phyloP scores from a whole-genome alignment of 805 yeast genomes.

The Candida glaebosa region DNA sequence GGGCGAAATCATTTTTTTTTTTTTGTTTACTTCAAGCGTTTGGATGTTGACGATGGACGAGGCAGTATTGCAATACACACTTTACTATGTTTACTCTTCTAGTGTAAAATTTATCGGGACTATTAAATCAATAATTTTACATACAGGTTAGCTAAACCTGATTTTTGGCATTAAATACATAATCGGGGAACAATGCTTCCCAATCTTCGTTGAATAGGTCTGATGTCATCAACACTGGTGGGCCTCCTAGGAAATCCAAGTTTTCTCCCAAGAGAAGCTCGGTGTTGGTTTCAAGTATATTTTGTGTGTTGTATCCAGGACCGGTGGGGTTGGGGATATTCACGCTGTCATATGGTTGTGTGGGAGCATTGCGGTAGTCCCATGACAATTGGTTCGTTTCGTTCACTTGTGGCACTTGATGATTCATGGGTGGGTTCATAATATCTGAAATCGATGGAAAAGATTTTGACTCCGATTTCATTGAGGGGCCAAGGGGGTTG shows the following conservation, averaged over 20 bases:
- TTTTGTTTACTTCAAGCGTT: not conserved
- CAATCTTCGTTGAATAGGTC: constrained; percentile 46
- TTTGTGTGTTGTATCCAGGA: not conserved
- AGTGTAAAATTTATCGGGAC: too few relatives aligned
- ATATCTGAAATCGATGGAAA: constrained; percentile 3
- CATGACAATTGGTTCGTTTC: not conserved
- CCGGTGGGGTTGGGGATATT: not conserved
- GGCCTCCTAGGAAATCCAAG: constrained; percentile 47
- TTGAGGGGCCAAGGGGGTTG: not conserved
- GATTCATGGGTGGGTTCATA: constrained; percentile 4
- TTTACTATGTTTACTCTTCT: too few relatives aligned
- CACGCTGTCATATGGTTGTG: not conserved
- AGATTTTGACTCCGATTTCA: constrained; percentile 1
- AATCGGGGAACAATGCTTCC: constrained; percentile 49
- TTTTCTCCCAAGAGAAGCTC: constrained; percentile 16
- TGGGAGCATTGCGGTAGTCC: not conserved
- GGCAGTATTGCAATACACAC: too few relatives aligned
- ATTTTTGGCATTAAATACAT: constrained; percentile 26
- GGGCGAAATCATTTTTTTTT: constrained; percentile 86
- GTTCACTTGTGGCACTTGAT: not conserved
- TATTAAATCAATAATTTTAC: too few relatives aligned
- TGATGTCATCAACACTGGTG: constrained; percentile 50
- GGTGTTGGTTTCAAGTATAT: constrained; percentile 13
- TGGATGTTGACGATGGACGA: too few relatives aligned
- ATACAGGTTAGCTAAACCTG: too few relatives aligned